A percentile compares a stretch with the other conserved stretches of the same genome.
Evolutionary conservation across 2,329 filamentous ascomycete species (phyloP).

Genomic region (Colletotrichum musae): DNA sequence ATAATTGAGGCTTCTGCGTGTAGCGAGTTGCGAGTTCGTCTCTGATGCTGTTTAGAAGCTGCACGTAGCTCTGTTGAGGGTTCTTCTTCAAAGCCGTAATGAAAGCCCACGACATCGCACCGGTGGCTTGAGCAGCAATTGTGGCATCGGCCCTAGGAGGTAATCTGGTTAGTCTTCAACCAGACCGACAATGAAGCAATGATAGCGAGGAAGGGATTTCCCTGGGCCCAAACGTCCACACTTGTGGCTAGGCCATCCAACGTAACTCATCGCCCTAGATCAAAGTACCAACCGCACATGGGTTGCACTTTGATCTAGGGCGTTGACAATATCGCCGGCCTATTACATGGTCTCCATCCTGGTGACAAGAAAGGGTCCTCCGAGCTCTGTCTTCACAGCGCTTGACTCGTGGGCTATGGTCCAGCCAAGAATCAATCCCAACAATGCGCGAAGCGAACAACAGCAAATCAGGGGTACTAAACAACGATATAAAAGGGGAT

Average conservation of each 20-base stretch:
- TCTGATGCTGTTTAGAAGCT: conserved; percentile 95
- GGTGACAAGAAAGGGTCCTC: neutral
- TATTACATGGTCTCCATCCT: neutral
- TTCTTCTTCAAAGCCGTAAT: conserved; percentile 95
- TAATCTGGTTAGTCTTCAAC: conserved; percentile 10
- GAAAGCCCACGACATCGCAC: conserved; percentile 99
- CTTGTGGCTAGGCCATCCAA: conserved; percentile 50
- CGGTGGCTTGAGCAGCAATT: conserved; percentile 90
- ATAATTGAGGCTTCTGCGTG: conserved; percentile 94
- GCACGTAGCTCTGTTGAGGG: conserved; percentile 97
- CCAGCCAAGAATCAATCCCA: neutral
- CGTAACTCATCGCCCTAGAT: conserved; percentile 63
- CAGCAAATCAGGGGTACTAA: conserved; percentile 25
- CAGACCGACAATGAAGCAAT: conserved; percentile 3
- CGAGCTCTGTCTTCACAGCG: no score
- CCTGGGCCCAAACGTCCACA: neutral
- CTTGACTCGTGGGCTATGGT: neutral
- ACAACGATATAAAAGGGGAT: conserved; percentile 45
- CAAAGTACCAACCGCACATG: conserved; percentile 53
- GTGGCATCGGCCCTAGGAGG: conserved; percentile 88
- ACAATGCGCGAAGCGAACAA: neutral
- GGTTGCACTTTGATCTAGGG: conserved; percentile 59
- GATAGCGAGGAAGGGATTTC: conserved; percentile 39
- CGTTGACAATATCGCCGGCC: conserved; percentile 45
- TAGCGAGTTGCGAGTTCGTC: conserved; percentile 92